Percentiles rank a stretch among this genome's conserved stretches.
phyloP scores from a whole-genome alignment of 331 rosid genomes.

The Pyracantha coccinea region DNA sequence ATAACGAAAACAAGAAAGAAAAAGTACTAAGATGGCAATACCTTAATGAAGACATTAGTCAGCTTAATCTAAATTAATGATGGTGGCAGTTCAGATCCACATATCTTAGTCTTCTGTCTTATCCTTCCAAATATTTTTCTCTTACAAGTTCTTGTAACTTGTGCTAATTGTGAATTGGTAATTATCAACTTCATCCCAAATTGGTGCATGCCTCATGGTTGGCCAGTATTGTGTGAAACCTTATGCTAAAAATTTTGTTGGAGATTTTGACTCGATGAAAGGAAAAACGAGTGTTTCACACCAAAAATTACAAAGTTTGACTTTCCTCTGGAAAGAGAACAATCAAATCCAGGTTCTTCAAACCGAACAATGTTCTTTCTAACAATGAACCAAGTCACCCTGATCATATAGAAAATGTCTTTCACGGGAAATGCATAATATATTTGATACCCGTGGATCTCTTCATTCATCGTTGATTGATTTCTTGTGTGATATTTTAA shows the following conservation, averaged over 20 bases:
- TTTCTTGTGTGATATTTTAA: neutral
- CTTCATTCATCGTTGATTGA: neutral
- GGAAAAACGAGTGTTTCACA: too few species aligned
- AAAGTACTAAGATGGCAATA: neutral
- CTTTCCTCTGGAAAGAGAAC: neutral
- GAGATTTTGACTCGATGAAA: too few species aligned
- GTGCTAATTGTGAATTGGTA: neutral
- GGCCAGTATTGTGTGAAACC: neutral
- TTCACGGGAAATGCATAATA: neutral
- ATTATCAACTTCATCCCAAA: neutral
- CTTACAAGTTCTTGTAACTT: neutral
- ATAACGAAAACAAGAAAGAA: neutral
- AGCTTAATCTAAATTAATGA: conserved; percentile 1
- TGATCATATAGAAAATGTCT: neutral
- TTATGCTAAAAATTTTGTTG: neutral
- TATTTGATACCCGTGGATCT: neutral
- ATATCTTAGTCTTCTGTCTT: neutral
- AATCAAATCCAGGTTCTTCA: neutral
- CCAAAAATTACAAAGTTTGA: too few species aligned
- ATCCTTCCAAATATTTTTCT: neutral
- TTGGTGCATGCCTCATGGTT: neutral
- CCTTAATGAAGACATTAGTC: neutral
- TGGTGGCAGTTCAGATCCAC: conserved; percentile 6
- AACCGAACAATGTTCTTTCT: neutral
- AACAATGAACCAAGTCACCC: neutral